Evolutionary conservation across 2,329 filamentous ascomycete species (phyloP), one percentile per base, ranked within the genome.

Genomic region (Verticillium longisporum): DNA sequence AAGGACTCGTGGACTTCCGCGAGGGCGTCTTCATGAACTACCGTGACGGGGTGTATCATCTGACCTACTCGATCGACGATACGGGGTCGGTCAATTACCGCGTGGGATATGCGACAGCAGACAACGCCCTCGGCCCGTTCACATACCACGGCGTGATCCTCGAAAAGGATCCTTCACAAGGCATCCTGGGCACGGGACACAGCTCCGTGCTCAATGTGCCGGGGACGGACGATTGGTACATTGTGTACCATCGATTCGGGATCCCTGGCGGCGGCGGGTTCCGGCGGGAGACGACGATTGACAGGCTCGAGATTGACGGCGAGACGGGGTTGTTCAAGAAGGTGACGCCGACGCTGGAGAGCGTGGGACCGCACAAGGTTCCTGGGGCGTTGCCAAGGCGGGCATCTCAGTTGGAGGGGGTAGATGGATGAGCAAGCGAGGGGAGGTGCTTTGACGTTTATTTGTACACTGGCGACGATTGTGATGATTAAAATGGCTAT

Each of bases 1-100:
- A 67, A 0, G 78, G 78, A 0, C 69, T 82, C 1, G 68, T 70
- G 2, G 68, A 75, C 60, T 81, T 79, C 70, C 72, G 74, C n/a
- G 79, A 79, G 64, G 76, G 69, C 45, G 60, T 67, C 1, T 81
- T 80, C 64, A 69, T 81, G 55, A 73, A 75, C 37, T 78, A 80
- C 61, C 75, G 78, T 21, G 62, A 77, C 1, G 78, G 78, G 0
- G 65, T 77, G 9, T 81, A 81, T 65, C 78, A 81, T 63, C 62
- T 80, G 55, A 81, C 78, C 0, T 81, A 80, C 64, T 80, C 77
- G 0, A 78, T 80, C 61, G 78, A 77, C 61, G 77, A 80, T 62
- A 81, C 79, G 0, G 66, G 77, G 0, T 78, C 75, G 0, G 74
- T 74, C 53, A 69, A 80, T 66, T 81, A 82, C 66, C 73, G 75